These are phyloP conservation scores for Xylariaceae sp. DNA, from an alignment of 2,329 filamentous ascomycete genomes.

Conservation along the genomic window DNA sequence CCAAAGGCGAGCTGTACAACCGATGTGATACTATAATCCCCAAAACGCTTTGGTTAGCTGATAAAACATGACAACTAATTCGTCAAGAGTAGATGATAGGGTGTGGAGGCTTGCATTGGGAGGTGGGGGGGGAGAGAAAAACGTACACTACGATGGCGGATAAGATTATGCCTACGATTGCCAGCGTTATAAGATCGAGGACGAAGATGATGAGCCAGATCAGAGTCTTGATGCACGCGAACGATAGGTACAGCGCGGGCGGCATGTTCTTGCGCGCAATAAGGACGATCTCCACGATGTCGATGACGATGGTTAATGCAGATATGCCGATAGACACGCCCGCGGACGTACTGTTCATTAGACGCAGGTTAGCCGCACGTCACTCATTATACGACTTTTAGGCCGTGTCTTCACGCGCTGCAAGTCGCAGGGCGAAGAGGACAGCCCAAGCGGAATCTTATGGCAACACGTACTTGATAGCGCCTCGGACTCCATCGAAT, in stretches of 20 bases:
- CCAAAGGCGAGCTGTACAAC: conserved; percentile 35
- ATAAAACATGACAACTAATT: too few species aligned
- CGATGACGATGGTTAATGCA: conserved; percentile 31
- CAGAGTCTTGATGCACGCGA: conserved; percentile 33
- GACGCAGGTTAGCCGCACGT: background rate
- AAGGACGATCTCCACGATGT: conserved; percentile 37
- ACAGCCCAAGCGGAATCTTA: too few species aligned
- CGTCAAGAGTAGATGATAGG: too few species aligned
- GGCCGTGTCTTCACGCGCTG: too few species aligned
- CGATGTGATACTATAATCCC: conserved; percentile 28
- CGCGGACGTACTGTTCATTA: conserved; percentile 24
- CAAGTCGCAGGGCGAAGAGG: too few species aligned
- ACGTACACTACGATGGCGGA: background rate
- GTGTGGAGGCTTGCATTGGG: too few species aligned
- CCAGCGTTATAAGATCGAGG: conserved; percentile 19
- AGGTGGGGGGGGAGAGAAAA: background rate
- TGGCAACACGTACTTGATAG: background rate
- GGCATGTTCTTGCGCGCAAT: conserved; percentile 34
- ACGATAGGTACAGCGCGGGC: conserved; percentile 33
- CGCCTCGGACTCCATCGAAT: background rate
- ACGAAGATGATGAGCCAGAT: conserved; percentile 34
- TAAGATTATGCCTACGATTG: background rate
- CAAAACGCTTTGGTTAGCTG: background rate
- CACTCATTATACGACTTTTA: too few species aligned
- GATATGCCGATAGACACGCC: conserved; percentile 34